phyloP scores from a whole-genome alignment of 1,284 basidiomycete species.

The Butyriboletus appendiculatus region DNA sequence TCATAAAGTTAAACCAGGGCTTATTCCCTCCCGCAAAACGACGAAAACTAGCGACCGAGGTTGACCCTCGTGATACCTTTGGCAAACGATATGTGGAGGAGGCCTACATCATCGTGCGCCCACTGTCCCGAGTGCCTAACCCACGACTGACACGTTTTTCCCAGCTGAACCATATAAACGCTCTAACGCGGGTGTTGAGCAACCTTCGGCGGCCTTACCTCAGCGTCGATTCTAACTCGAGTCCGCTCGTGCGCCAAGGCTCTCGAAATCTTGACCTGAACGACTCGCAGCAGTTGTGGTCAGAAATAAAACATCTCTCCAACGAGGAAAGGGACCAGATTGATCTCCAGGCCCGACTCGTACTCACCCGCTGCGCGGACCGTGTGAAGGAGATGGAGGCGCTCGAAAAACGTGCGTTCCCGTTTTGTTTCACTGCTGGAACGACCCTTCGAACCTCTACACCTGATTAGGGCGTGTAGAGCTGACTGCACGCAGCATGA shows the following conservation, averaged over 20 bases:
- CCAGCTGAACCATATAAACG: slow-evolving; percentile 72
- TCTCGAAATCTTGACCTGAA: slow-evolving; percentile 58
- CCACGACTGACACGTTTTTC: slow-evolving; percentile 5
- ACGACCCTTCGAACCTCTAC: slow-evolving; percentile 8
- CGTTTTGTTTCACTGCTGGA: slow-evolving; percentile 10
- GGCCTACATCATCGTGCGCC: slow-evolving; percentile 71
- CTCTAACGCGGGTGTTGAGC: slow-evolving; percentile 67
- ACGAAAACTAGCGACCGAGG: slow-evolving; percentile 44
- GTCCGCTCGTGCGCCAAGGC: slow-evolving; percentile 50
- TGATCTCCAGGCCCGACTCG: slow-evolving; percentile 83
- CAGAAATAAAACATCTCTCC: slow-evolving; percentile 68
- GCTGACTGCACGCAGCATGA: slow-evolving; percentile 58
- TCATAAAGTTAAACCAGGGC: slow-evolving; percentile 49
- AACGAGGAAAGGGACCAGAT: slow-evolving; percentile 91
- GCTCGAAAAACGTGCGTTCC: slow-evolving; percentile 75
- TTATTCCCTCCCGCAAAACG: slow-evolving; percentile 49
- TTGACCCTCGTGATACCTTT: slow-evolving; percentile 42
- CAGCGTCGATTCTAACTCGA: slow-evolving; percentile 62
- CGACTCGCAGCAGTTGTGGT: slow-evolving; percentile 57
- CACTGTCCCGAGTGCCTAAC: background rate
- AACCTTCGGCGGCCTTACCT: slow-evolving; percentile 78
- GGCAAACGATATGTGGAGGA: slow-evolving; percentile 71
- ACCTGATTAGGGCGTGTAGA: slow-evolving; percentile 59
- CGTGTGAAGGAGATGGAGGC: slow-evolving; percentile 84
- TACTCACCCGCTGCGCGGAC: slow-evolving; percentile 80